A percentile compares a stretch with the other conserved stretches of the same genome.
These are phyloP conservation scores for Saccharomycopsis capsularis DNA, from an alignment of 805 yeast genomes.

Conservation along the genomic window DNA sequence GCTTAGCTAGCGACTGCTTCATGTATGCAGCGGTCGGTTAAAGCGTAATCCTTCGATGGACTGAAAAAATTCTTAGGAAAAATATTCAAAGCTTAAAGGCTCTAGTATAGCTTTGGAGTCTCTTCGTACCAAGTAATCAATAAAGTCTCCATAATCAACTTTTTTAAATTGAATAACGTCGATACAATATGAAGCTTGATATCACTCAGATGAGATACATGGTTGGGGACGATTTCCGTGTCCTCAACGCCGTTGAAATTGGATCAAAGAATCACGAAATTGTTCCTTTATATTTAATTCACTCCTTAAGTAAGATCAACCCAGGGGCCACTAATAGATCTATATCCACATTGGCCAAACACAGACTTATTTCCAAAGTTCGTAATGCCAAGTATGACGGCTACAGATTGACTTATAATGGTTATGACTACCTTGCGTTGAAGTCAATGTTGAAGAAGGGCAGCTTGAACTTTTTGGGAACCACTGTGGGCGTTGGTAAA, in stretches of 20 bases:
- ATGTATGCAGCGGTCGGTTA: too few species aligned
- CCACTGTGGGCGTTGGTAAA: slow-evolving; percentile 92
- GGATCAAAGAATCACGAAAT: slow-evolving; percentile 93
- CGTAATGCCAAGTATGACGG: slow-evolving; percentile 96
- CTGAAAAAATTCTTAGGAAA: too few species aligned
- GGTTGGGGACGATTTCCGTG: slow-evolving; percentile 84
- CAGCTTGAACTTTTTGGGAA: slow-evolving; percentile 70
- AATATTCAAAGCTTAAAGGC: too few species aligned
- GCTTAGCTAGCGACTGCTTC: too few species aligned
- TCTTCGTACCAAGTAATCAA: too few species aligned
- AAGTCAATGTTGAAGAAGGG: slow-evolving; percentile 73
- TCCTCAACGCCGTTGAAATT: slow-evolving; percentile 79
- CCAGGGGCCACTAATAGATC: slow-evolving; percentile 71
- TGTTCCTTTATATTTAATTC: slow-evolving; percentile 83
- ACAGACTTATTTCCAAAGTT: slow-evolving; percentile 66
- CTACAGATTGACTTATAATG: slow-evolving; percentile 77
- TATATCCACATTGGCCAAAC: slow-evolving; percentile 80
- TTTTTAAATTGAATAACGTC: not conserved
- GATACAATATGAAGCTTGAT: slow-evolving; percentile 70
- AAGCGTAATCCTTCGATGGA: too few species aligned
- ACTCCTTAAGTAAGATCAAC: slow-evolving; percentile 70
- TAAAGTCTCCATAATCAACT: too few species aligned
- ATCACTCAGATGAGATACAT: slow-evolving; percentile 90
- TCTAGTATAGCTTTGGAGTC: too few species aligned
- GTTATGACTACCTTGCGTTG: slow-evolving; percentile 88